Base-by-base conservation (phyloP, 2,329 filamentous ascomycete species). In the Sordariomycetes sp. region DNA sequence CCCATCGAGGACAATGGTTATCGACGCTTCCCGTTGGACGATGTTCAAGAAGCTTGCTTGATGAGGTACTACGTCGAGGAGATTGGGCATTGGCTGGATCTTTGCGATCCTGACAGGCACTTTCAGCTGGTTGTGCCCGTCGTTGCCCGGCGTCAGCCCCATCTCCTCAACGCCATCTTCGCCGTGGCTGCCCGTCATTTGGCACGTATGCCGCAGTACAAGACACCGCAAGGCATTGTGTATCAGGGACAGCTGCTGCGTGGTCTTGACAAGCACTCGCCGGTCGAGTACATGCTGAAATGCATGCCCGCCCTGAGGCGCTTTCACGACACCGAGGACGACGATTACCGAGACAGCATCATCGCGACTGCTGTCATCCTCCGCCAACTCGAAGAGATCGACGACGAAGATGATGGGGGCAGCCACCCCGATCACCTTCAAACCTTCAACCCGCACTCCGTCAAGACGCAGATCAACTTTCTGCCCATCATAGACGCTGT, bases 301-400 rank as follows among this genome's bases (percentile, higher is more conserved):
- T 62, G 58, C 30, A 62, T 62, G 21, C 58, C 58, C 5, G 57
- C 58, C 1, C 42, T 62, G 2, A 48, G 57, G 5, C 49, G 54
- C 14, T 61, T 61, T 18, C 54, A 59, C 29, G 49, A 53, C 8
- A 47, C 55, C 6, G 45, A 51, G 8, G 58, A 61, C 17, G 57
- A 59, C 14, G 57, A 60, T 14, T 57, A 57, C 12, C 46, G 58
- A 2, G 58, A 62, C 32, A 61, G 57, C 25, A 55, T 62, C 35
- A 54, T 61, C 21, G 56, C 59, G 1, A 62, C 59, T 2, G 57
- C 55, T 4, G 58, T 62, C 9, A 62, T 62, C 10, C 45, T 62
- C 1, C 51, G 58, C 3, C 58, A 62, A 38, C 44, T 62, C 6
- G 58, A 62, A 36, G 58, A 62, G 39, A 62, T 62, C 32, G 58